Conservation (phyloP, 371 early-diverging fungal species). For the Rhizopus microsporus region DNA sequence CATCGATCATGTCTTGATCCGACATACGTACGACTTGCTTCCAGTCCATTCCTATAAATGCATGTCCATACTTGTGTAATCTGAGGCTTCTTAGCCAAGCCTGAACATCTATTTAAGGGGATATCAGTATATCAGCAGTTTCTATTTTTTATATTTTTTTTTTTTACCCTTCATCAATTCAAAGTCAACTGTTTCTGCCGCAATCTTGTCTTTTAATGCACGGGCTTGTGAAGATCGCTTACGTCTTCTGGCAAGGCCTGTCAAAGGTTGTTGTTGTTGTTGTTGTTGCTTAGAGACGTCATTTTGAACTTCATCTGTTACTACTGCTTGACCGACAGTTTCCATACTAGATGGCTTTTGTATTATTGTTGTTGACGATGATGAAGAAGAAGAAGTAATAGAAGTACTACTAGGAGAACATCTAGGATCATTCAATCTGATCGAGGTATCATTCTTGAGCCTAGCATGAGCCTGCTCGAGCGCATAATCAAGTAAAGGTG, state of each 20-base stretch:
- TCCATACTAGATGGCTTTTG: slow-evolving; percentile 1
- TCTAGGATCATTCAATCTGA: background rate
- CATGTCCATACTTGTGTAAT: slow-evolving; percentile 92
- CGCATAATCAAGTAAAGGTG: slow-evolving; percentile 25
- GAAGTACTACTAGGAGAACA: background rate
- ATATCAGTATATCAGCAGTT: background rate
- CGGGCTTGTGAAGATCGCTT: slow-evolving; percentile 52
- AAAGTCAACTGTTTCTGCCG: slow-evolving; percentile 79
- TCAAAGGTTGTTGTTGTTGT: slow-evolving; percentile 36
- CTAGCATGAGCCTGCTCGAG: slow-evolving; percentile 45
- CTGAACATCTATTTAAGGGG: slow-evolving; percentile 72
- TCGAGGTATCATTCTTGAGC: background rate
- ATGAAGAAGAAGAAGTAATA: background rate
- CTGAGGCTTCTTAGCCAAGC: slow-evolving; percentile 89
- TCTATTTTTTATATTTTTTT: background rate
- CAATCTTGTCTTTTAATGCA: slow-evolving; percentile 75
- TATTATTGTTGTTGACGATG: background rate
- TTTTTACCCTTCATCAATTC: slow-evolving; percentile 71
- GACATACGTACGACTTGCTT: slow-evolving; percentile 81
- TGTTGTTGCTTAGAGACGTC: slow-evolving; percentile 37
- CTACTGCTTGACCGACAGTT: background rate
- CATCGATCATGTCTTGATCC: slow-evolving; percentile 80
- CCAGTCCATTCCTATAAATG: slow-evolving; percentile 89
- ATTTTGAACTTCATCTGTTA: slow-evolving; percentile 8
- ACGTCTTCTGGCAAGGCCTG: slow-evolving; percentile 47